Evolutionary conservation across 2,329 filamentous ascomycete genomes (phyloP).

Genomic region (Onygena corvina): DNA sequence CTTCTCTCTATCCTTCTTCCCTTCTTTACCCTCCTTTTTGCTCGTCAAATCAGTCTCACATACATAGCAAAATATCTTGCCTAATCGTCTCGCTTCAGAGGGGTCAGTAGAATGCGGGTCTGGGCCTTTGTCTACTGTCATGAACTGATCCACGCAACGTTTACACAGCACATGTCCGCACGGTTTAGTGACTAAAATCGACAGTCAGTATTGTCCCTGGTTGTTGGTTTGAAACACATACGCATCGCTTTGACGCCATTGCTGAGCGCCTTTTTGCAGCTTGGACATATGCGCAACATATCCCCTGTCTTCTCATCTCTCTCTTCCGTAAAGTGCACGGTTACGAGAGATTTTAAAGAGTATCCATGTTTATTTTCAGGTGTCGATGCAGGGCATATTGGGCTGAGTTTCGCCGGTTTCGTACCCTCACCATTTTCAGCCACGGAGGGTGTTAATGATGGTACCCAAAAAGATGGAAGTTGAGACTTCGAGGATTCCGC

Average conservation of each 20-base stretch:
- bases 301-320: conserved; percentile 42
- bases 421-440: conserved; percentile 44
- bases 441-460: conserved; percentile 58
- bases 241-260: conserved; percentile 70
- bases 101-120: conserved; percentile 50
- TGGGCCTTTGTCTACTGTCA: conserved; percentile 45
- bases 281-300: conserved; percentile 56
- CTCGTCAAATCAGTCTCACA: conserved; percentile 65
- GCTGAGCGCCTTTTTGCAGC: conserved; percentile 68
- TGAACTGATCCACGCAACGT: conserved; percentile 71
- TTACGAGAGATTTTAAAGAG: conserved; percentile 64
- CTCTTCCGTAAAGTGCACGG: conserved; percentile 65
- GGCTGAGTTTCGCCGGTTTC: conserved; percentile 54
- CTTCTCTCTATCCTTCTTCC: conserved; percentile 43
- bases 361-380: conserved; percentile 57
- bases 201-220: conserved; percentile 8
- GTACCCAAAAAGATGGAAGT: conserved; percentile 86
- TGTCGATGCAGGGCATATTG: conserved; percentile 64
- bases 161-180: conserved; percentile 89
- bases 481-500: conserved; percentile 50
- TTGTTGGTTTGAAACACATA: conserved; percentile 22
- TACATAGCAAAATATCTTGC: conserved; percentile 62
- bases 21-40: conserved; percentile 28
- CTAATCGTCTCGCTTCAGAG: conserved; percentile 36
- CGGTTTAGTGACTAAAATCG: conserved; percentile 55